A percentile compares a stretch with the other conserved stretches of the same genome.
Conservation (phyloP, 2,329 filamentous ascomycete genomes). For the Dothiorella sarmentorum region DNA sequence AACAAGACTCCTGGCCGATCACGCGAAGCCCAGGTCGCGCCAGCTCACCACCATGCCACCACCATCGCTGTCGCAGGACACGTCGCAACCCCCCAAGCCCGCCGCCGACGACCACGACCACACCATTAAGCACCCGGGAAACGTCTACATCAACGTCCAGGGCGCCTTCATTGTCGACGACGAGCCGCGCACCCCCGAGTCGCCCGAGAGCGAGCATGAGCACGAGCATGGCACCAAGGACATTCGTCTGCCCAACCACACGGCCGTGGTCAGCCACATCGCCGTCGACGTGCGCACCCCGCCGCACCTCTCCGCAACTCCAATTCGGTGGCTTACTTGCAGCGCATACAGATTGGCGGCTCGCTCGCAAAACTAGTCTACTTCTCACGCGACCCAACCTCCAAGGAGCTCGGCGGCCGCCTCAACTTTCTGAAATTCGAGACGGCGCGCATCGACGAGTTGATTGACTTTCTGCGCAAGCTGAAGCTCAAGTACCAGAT, state of each 20-base stretch:
- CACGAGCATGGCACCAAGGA: slow-evolving; percentile 77
- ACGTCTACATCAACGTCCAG: slow-evolving; percentile 92
- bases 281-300: slow-evolving; percentile 76
- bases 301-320: background rate
- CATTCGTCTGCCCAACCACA: slow-evolving; percentile 95
- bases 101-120: slow-evolving; percentile 44
- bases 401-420: slow-evolving; percentile 76
- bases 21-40: background rate
- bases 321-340: background rate
- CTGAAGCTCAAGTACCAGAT: slow-evolving; percentile 77
- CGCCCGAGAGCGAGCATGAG: slow-evolving; percentile 41
- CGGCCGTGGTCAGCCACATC: slow-evolving; percentile 90
- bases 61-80: slow-evolving; percentile 10
- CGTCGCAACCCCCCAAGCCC: background rate
- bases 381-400: slow-evolving; percentile 84
- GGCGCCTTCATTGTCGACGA: slow-evolving; percentile 96
- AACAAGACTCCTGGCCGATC: slow-evolving; percentile 5
- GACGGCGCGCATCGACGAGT: slow-evolving; percentile 89
- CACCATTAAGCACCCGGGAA: slow-evolving; percentile 57
- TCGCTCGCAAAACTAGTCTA: slow-evolving; percentile 96
- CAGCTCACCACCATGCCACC: slow-evolving; percentile 11
- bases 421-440: slow-evolving; percentile 96
- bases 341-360: slow-evolving; percentile 72
- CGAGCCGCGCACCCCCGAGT: slow-evolving; percentile 46
- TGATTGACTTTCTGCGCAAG: slow-evolving; percentile 84